A percentile compares a stretch with the other conserved stretches of the same genome.
phyloP scores from a whole-genome alignment of 2,329 filamentous ascomycete species.

The Capronia epimyces region DNA sequence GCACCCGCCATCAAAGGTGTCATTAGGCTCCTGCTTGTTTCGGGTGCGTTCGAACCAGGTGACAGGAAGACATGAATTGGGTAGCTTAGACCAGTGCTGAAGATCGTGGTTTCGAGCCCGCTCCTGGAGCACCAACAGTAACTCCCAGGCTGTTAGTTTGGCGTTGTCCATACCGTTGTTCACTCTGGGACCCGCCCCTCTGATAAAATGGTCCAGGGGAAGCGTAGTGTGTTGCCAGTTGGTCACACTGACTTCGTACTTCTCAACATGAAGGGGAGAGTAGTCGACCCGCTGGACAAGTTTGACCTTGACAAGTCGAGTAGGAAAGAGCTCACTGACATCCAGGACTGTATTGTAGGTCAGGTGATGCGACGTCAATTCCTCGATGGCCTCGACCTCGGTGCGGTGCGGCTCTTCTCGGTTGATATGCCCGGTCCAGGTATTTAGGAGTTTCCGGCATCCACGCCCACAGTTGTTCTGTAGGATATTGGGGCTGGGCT shows the following conservation, averaged over 20 bases:
- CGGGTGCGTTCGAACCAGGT: constrained; percentile 7
- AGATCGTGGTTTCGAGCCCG: constrained; percentile 4
- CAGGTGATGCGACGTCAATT: constrained; percentile 28
- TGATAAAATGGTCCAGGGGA: constrained; percentile 2
- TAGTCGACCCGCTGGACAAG: background rate
- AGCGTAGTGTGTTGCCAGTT: constrained; percentile 3
- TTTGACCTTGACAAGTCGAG: constrained; percentile 8
- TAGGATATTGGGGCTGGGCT: constrained; percentile 30
- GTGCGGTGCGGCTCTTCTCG: constrained; percentile 9
- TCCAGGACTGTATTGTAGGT: constrained; percentile 28
- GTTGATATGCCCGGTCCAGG: constrained; percentile 19
- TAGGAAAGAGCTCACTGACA: background rate
- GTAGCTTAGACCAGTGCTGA: constrained; percentile 7
- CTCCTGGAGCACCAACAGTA: constrained; percentile 10
- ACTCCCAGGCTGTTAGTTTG: background rate
- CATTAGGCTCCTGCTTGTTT: background rate
- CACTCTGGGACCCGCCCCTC: background rate
- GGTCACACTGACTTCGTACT: background rate
- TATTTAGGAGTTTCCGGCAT: constrained; percentile 30
- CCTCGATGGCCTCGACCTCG: constrained; percentile 31
- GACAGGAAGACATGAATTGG: constrained; percentile 3
- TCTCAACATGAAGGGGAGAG: constrained; percentile 1
- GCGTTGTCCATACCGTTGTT: background rate
- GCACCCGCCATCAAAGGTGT: constrained; percentile 10
- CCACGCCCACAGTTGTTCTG: constrained; percentile 32